Percentiles rank a stretch among this genome's conserved stretches.
phyloP scores from a whole-genome alignment of 352 stramenopile species.

The Peronospora farinosa region DNA sequence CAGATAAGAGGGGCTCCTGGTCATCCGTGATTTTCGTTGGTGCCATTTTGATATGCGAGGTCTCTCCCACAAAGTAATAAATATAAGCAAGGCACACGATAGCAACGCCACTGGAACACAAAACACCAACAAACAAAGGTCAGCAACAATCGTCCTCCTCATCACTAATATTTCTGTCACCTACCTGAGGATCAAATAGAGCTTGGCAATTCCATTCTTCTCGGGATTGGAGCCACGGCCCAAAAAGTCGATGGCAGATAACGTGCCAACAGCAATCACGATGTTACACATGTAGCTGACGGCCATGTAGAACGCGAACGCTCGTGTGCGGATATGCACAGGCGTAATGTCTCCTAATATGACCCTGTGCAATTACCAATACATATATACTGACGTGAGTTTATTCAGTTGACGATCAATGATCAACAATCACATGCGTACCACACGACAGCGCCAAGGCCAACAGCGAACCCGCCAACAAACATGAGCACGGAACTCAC shows the following conservation, averaged over 20 bases:
- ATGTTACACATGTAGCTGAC: conserved; percentile 86
- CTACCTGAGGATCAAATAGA: conserved; percentile 75
- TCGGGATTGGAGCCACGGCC: conserved; percentile 52
- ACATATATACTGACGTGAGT: conserved; percentile 1
- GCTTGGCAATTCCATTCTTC: conserved; percentile 81
- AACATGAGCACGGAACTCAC: conserved; percentile 78
- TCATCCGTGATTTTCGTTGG: conserved; percentile 26
- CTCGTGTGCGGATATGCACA: conserved; percentile 75
- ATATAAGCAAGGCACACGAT: conserved; percentile 41
- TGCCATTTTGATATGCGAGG: conserved; percentile 41
- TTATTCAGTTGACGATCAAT: neutral
- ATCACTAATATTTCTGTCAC: neutral
- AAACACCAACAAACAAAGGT: conserved; percentile 1
- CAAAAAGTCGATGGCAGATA: conserved; percentile 73
- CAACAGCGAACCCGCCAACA: conserved; percentile 79
- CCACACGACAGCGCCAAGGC: conserved; percentile 75
- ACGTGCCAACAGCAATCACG: conserved; percentile 62
- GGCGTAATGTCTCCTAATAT: conserved; percentile 85
- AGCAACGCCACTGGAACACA: conserved; percentile 33
- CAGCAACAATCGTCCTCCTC: neutral
- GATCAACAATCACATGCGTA: conserved; percentile 18
- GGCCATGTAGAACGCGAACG: conserved; percentile 82
- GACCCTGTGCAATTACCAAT: conserved; percentile 41
- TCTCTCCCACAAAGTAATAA: conserved; percentile 51
- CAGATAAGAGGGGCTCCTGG: conserved; percentile 39